phyloP scores from a whole-genome alignment of 495 filamentous ascomycete genomes.

The Staphylotrichum longicolle region DNA sequence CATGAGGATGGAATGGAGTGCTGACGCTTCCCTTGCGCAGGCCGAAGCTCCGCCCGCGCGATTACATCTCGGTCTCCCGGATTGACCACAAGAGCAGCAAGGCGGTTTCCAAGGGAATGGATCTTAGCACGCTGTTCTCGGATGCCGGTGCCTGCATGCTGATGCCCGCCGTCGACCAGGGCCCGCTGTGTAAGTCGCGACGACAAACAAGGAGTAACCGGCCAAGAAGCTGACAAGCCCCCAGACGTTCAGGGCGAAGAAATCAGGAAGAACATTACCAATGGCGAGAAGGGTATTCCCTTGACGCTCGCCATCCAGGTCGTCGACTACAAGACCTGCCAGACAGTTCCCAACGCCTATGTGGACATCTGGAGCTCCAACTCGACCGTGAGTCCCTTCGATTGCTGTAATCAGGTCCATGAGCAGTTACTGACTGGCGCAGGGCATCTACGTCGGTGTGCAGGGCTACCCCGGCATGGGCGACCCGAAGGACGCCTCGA shows the following conservation, averaged over 20 bases:
- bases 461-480: slow-evolving; percentile 50
- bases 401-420: background rate
- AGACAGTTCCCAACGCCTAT: slow-evolving; percentile 55
- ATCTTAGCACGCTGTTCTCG: slow-evolving; percentile 50
- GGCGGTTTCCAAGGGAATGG: slow-evolving; percentile 46
- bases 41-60: slow-evolving; percentile 27
- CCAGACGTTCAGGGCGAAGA: slow-evolving; percentile 41
- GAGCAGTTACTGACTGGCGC: background rate
- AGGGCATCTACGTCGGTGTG: slow-evolving; percentile 59
- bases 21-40: slow-evolving; percentile 1
- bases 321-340: slow-evolving; percentile 59
- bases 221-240: slow-evolving; percentile 8
- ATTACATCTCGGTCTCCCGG: slow-evolving; percentile 33
- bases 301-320: slow-evolving; percentile 61
- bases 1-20: slow-evolving; percentile 5
- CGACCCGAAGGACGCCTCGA: slow-evolving; percentile 46
- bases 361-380: slow-evolving; percentile 59
- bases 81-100: slow-evolving; percentile 58
- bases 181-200: slow-evolving; percentile 52
- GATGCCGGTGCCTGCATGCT: slow-evolving; percentile 57
- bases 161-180: slow-evolving; percentile 55
- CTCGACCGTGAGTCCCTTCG: slow-evolving; percentile 34
- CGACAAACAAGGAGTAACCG: background rate
- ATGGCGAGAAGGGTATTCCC: slow-evolving; percentile 55
- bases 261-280: slow-evolving; percentile 55